Base-by-base conservation (phyloP, 768 basidiomycete species). In the Multifurca ochricompacta region DNA sequence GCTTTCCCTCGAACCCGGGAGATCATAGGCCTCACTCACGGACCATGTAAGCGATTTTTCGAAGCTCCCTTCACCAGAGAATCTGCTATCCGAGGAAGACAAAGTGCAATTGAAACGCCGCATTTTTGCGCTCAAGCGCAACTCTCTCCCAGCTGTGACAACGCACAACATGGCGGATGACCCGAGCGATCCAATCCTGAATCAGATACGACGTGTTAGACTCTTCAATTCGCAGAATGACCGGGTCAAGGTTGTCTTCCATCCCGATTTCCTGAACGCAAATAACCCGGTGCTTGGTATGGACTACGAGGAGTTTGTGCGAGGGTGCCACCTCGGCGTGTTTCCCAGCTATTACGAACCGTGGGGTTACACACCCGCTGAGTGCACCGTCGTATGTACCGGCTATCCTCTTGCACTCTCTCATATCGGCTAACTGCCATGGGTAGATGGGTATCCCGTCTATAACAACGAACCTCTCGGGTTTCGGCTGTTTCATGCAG, bases 141-240 rank as follows among this genome's bases (percentile, higher is more conserved):
- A 90, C 72, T 83, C 89, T 10, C 80, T 93, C n/a, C 96, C 96
- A 0, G 91, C 96, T 1, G 79, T 99, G 39, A 87, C 86, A n/a
- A 99, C 96, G 14, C 96, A 99, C 74, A 99, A 99, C 72, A 98
- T 98, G 96, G 81, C 78, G 21, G 95, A 98, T 66, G 95, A 98
- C 67, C 73, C 79, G 30, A 85, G 71, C 63, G 96, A 99, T 66
- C 96, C 96, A 6, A 90, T 99, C 60, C 71, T 99, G 43, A 96
- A 85, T 71, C 95, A 98, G 66, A 87, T 99, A 59, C 83, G 96
- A 16, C 81, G 91, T 23, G 93, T 97, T 28, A 85, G 90, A 66
- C 75, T 99, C 35, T 99, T 98, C 80, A 99, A 99, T 70, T 71
- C 79, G 19, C 69, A 77, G n/a, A 62, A 75, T 23, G 96, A 99